Evolutionary conservation across 1,139 yeast species (phyloP).

Genomic region (Geotrichum reessii): DNA sequence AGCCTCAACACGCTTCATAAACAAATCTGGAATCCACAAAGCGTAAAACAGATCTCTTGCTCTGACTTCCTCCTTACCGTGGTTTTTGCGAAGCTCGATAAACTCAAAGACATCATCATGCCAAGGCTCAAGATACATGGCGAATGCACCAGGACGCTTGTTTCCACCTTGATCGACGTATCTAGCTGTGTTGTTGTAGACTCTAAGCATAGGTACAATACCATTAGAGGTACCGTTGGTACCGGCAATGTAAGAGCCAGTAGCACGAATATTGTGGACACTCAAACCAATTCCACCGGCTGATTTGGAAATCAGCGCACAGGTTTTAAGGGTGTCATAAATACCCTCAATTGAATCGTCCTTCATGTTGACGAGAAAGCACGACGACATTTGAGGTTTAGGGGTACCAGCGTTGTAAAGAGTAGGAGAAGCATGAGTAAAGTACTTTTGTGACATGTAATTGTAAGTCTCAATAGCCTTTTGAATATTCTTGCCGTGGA

Average conservation of each 20-base stretch:
- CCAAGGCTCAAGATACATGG: slow-evolving; percentile 87
- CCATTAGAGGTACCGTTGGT: slow-evolving; percentile 89
- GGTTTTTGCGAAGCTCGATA: slow-evolving; percentile 78
- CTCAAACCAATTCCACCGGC: slow-evolving; percentile 91
- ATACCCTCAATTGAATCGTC: slow-evolving; percentile 90
- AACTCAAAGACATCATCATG: slow-evolving; percentile 82
- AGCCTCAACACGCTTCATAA: slow-evolving; percentile 79
- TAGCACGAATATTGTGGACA: slow-evolving; percentile 74
- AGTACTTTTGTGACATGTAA: slow-evolving; percentile 75
- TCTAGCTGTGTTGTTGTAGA: slow-evolving; percentile 84
- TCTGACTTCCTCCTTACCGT: slow-evolving; percentile 85
- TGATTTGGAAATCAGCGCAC: slow-evolving; percentile 81
- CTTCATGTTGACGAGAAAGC: slow-evolving; percentile 82
- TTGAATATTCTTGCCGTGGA: slow-evolving; percentile 70
- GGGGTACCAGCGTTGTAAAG: slow-evolving; percentile 88
- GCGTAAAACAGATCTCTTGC: slow-evolving; percentile 89
- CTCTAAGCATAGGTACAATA: slow-evolving; percentile 83
- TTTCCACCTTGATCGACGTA: slow-evolving; percentile 94
- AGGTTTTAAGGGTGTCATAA: slow-evolving; percentile 76
- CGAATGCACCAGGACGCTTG: slow-evolving; percentile 92
- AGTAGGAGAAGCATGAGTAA: slow-evolving; percentile 88
- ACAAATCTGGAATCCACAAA: slow-evolving; percentile 86
- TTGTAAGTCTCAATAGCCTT: slow-evolving; percentile 74
- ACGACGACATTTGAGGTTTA: slow-evolving; percentile 79
- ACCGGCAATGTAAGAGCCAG: slow-evolving; percentile 84